A percentile compares a stretch with the other conserved stretches of the same genome.
Conservation (phyloP, 78 protist genomes). For the Tieghemostelium lacteum region DNA sequence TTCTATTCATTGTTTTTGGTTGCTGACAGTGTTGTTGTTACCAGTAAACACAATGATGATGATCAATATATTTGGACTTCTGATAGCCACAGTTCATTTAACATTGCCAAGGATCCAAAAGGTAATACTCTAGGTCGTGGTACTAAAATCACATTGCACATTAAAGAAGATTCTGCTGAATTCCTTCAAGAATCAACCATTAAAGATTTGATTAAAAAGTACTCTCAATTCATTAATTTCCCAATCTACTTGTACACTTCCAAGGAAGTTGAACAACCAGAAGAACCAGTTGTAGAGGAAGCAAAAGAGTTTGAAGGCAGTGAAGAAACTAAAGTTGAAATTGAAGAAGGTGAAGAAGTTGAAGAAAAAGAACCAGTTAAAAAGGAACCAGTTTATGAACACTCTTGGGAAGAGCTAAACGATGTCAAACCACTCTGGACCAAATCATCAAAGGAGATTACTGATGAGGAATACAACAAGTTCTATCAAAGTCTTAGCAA, state of each 20-base stretch:
- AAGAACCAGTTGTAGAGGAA: slow-evolving; percentile 45
- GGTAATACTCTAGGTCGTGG: slow-evolving; percentile 97
- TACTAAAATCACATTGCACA: slow-evolving; percentile 91
- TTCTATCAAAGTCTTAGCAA: slow-evolving; percentile 96
- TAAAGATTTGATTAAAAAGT: slow-evolving; percentile 82
- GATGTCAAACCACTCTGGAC: slow-evolving; percentile 98
- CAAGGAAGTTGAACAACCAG: slow-evolving; percentile 74
- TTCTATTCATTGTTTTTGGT: slow-evolving; percentile 99
- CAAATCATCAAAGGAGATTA: slow-evolving; percentile 92
- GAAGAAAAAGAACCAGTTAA: slow-evolving; percentile 6
- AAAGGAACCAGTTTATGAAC: slow-evolving; percentile 77
- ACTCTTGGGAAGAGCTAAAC: slow-evolving; percentile 96
- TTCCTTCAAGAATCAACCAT: slow-evolving; percentile 90
- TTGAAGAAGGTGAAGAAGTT: slow-evolving; percentile 78
- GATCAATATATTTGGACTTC: slow-evolving; percentile 97
- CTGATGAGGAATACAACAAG: slow-evolving; percentile 94
- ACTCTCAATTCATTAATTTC: slow-evolving; percentile 97
- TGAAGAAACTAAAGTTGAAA: slow-evolving; percentile 60
- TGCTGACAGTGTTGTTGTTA: slow-evolving; percentile 96
- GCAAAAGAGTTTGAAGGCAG: slow-evolving; percentile 37
- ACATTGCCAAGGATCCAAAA: slow-evolving; percentile 89
- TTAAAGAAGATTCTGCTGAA: slow-evolving; percentile 92
- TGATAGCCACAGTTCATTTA: slow-evolving; percentile 87
- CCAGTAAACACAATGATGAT: slow-evolving; percentile 94
- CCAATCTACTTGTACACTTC: slow-evolving; percentile 94